Base-by-base conservation (phyloP, 2,329 filamentous ascomycete species). In the Emmonsiellopsis sp. region DNA sequence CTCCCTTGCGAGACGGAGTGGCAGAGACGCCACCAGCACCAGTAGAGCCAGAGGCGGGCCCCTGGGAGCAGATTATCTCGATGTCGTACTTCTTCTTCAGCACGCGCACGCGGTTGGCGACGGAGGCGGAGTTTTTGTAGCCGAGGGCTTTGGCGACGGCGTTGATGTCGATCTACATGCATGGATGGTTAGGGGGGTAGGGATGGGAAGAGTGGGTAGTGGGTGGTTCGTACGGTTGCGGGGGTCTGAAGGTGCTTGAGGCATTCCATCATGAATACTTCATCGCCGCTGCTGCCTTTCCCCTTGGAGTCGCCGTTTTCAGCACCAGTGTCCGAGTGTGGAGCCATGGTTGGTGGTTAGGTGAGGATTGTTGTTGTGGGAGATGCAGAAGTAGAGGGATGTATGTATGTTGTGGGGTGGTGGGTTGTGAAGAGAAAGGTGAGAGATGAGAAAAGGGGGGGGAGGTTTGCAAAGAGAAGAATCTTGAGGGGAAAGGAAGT, bases 101-200 rank as follows among this genome's bases (percentile, higher is more conserved):
- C 1, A 47, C 27, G 17, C 62, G 55, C 33, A 64, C 61, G 10
- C 65, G 60, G 49, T 68, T 69, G 1, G 56, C 60, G 6, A 61
- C 62, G 0, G 63, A 67, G 6, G 47, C 54, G 10, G 58, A 53
- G 49, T 68, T 68, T 50, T 51, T 60, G 52, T 68, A 68, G 1
- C 57, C 58, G 6, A 69, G 37, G 0, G 57, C 57, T 8, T 53
- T 44, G 6, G 61, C 63, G 10, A 67, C 63, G 1, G 57, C 57
- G 13, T 34, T 37, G 21, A 66, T 55, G 34, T 67, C 63, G 14
- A 68, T 58, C 66, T 67, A 43, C 3, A 14, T 39, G 34, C 2
- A 32, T n/a, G 14, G 21, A n/a, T 37, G 42, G 42, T 44, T 44
- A 14, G n/a, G 42, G 32, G 40, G 14, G n/a, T 34, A 21, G 5